A percentile compares a stretch with the other conserved stretches of the same genome.
These are phyloP conservation scores for Scheffersomyces lignicola DNA, from an alignment of 1,139 yeast species.

Conservation along the genomic window DNA sequence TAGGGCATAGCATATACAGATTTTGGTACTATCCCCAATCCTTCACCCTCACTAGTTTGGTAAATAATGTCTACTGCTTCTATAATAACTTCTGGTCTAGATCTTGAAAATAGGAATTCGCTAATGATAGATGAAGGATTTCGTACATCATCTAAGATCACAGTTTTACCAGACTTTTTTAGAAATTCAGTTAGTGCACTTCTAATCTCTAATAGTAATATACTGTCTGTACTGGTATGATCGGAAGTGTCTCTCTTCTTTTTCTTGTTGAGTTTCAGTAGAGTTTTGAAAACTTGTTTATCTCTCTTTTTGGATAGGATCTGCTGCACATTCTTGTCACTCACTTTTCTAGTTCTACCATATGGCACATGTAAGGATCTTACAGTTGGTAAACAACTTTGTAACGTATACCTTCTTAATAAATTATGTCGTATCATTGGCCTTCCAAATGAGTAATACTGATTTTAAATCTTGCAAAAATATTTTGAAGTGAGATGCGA, in stretches of 20 bases:
- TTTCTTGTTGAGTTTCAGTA: conserved; percentile 7
- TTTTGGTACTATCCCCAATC: conserved; percentile 36
- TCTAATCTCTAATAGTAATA: conserved; percentile 25
- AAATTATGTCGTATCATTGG: conserved; percentile 1
- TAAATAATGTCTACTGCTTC: conserved; percentile 25
- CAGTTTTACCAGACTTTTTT: conserved; percentile 3
- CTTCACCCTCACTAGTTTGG: conserved; percentile 38
- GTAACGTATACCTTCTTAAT: too few relatives aligned
- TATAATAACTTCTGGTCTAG: conserved; percentile 18
- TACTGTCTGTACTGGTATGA: conserved; percentile 22
- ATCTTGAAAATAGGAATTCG: conserved; percentile 22
- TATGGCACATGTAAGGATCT: too few relatives aligned
- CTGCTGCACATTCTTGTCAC: background rate
- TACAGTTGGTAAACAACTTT: too few relatives aligned
- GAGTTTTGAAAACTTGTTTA: background rate
- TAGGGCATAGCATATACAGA: conserved; percentile 19
- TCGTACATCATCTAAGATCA: conserved; percentile 17
- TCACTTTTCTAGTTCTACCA: too few relatives aligned
- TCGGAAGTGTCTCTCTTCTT: conserved; percentile 28
- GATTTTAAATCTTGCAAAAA: too few relatives aligned
- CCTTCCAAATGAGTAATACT: too few relatives aligned
- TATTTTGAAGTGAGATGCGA: too few relatives aligned
- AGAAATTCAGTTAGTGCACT: conserved; percentile 20
- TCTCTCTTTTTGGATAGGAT: background rate
- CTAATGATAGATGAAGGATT: conserved; percentile 29